Evolutionary conservation across 768 basidiomycete species (phyloP).

Genomic region (Goffeauzyma gilvescens): DNA sequence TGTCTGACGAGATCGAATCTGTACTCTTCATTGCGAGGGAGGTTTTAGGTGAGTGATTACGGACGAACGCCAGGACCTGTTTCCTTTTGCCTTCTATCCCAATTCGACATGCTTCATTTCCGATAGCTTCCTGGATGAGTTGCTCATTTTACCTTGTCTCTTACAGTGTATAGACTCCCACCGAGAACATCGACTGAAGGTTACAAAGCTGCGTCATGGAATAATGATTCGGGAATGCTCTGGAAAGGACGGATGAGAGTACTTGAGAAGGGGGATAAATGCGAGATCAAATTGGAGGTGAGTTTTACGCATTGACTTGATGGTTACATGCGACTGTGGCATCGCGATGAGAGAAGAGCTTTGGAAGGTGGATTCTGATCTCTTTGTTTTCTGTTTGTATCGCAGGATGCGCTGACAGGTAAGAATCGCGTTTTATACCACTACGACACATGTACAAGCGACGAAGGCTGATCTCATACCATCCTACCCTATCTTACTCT

Average conservation of each 20-base stretch:
- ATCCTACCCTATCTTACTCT: neutral
- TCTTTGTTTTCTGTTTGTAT: neutral
- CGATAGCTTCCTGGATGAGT: neutral
- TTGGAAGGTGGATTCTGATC: neutral
- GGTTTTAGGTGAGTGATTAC: conserved; percentile 64
- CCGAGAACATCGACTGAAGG: conserved; percentile 70
- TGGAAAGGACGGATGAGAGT: conserved; percentile 87
- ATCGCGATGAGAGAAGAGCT: no score
- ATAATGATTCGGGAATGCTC: conserved; percentile 57
- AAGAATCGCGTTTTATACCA: neutral
- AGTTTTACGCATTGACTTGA: no score
- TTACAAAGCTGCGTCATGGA: conserved; percentile 83
- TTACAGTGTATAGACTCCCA: conserved; percentile 76
- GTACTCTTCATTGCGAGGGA: conserved; percentile 77
- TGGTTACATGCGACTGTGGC: no score
- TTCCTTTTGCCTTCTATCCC: conserved; percentile 1
- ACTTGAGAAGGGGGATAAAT: conserved; percentile 52
- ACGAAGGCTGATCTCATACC: neutral
- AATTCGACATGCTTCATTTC: conserved; percentile 4
- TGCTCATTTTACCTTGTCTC: neutral
- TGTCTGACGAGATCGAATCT: conserved; percentile 62
- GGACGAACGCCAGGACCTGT: no score
- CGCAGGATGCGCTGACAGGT: neutral
- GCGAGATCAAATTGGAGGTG: conserved; percentile 51
- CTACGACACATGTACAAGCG: neutral